Evolutionary conservation across 306 rosid genomes (phyloP).

Genomic region (Mucuna pruriens): DNA sequence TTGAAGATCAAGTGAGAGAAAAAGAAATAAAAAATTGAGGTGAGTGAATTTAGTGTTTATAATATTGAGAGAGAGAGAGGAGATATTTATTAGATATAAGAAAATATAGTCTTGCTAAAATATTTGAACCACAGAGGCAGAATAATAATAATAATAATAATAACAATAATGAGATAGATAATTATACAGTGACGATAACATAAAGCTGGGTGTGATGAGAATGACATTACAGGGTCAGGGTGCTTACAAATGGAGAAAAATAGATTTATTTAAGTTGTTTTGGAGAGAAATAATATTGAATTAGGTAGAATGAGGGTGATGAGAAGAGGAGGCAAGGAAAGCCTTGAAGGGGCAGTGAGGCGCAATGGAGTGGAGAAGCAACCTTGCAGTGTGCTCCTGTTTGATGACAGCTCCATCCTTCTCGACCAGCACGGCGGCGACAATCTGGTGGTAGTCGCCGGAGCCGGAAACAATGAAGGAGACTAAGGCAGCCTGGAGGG

Average conservation of each 20-base stretch:
- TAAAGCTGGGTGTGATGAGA: background rate
- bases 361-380: slow-evolving; percentile 63
- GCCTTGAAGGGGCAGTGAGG: slow-evolving; percentile 50
- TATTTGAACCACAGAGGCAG: background rate
- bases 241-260: too few relatives aligned
- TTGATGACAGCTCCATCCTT: slow-evolving; percentile 60
- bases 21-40: too few relatives aligned
- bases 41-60: too few relatives aligned
- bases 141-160: background rate
- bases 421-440: slow-evolving; percentile 78
- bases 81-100: background rate
- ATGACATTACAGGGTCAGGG: background rate
- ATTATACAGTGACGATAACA: background rate
- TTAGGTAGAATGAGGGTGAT: background rate
- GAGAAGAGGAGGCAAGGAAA: slow-evolving; percentile 21
- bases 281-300: background rate
- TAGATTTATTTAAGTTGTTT: too few relatives aligned
- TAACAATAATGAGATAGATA: too few relatives aligned
- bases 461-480: slow-evolving; percentile 60
- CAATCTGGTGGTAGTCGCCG: slow-evolving; percentile 55
- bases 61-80: too few relatives aligned
- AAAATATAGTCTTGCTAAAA: background rate
- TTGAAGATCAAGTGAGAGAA: too few relatives aligned
- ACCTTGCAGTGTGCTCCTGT: slow-evolving; percentile 73
- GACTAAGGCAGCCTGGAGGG: slow-evolving; percentile 73